A percentile compares a stretch with the other conserved stretches of the same genome.
These are phyloP conservation scores for Fusarium foetens DNA, from an alignment of 2,329 filamentous ascomycete genomes.

Conservation along the genomic window DNA sequence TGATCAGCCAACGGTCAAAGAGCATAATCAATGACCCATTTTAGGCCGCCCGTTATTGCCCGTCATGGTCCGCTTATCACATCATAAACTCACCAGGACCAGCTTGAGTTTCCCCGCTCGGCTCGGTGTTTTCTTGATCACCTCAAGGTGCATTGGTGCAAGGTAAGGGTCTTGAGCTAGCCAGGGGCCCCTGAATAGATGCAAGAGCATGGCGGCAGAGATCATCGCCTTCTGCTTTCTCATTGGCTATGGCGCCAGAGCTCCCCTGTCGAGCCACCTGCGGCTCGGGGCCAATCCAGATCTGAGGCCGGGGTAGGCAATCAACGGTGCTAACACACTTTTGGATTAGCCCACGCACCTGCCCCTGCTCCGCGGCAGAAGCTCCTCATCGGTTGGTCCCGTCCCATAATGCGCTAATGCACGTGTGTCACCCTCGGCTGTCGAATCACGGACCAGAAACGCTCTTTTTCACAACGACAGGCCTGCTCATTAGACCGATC, in stretches of 20 bases:
- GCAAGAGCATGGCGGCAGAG: constrained; percentile 18
- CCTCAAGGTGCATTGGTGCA: background rate
- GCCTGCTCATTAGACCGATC: constrained; percentile 42
- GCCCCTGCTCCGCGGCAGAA: constrained; percentile 46
- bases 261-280: constrained; percentile 36
- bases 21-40: background rate
- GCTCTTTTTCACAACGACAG: constrained; percentile 37
- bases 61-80: constrained; percentile 34
- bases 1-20: background rate
- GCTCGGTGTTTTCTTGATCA: constrained; percentile 27
- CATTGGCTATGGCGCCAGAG: constrained; percentile 20
- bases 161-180: constrained; percentile 22
- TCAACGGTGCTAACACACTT: constrained; percentile 5
- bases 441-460: constrained; percentile 51
- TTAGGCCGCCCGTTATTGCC: constrained; percentile 22
- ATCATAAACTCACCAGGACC: constrained; percentile 7
- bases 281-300: constrained; percentile 54
- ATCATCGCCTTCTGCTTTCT: background rate
- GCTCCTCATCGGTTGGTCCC: constrained; percentile 58
- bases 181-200: constrained; percentile 16
- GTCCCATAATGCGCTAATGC: constrained; percentile 57
- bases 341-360: background rate
- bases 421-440: constrained; percentile 55
- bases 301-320: constrained; percentile 47
- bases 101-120: constrained; percentile 28